phyloP scores from a whole-genome alignment of 2,329 filamentous ascomycete species.

The Penicillium sp. region DNA sequence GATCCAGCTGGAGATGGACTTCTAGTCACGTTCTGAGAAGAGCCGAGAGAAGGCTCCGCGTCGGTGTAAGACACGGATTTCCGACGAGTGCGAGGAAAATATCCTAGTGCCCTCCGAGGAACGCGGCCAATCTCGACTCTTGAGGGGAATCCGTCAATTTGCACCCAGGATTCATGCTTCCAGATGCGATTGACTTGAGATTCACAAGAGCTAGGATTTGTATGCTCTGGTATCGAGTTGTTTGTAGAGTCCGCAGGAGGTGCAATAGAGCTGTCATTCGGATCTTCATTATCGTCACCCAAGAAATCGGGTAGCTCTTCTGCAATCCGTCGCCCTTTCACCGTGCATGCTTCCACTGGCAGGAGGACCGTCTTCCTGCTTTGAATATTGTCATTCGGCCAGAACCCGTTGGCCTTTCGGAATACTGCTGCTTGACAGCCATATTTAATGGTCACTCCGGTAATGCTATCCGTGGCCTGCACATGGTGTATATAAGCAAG shows the following conservation, averaged over 20 bases:
- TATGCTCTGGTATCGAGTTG: constrained; percentile 3
- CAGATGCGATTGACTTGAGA: constrained; percentile 66
- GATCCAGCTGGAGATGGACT: constrained; percentile 27
- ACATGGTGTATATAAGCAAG: constrained; percentile 91
- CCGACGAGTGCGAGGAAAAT: constrained; percentile 86
- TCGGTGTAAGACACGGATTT: constrained; percentile 68
- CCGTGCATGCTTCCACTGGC: constrained; percentile 83
- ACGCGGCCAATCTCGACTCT: constrained; percentile 85
- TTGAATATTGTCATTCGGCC: constrained; percentile 90
- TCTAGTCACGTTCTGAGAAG: constrained; percentile 30
- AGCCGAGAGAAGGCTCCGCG: constrained; percentile 49
- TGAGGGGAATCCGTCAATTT: constrained; percentile 67
- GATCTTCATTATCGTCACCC: constrained; percentile 29
- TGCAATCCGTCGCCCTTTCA: constrained; percentile 66
- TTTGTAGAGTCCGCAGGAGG: constrained; percentile 16
- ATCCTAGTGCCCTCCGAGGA: constrained; percentile 75
- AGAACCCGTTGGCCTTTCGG: constrained; percentile 85
- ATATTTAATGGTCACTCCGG: constrained; percentile 86
- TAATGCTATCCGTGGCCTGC: constrained; percentile 77
- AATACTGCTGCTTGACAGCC: constrained; percentile 80
- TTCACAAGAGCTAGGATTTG: constrained; percentile 22
- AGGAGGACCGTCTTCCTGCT: constrained; percentile 75
- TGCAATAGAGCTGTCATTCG: constrained; percentile 34
- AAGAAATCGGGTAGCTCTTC: constrained; percentile 28
- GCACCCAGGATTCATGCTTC: constrained; percentile 87